These are phyloP conservation scores for Tetrapyrgos nigripes DNA, from an alignment of 1,284 basidiomycete species.

Conservation along the genomic window DNA sequence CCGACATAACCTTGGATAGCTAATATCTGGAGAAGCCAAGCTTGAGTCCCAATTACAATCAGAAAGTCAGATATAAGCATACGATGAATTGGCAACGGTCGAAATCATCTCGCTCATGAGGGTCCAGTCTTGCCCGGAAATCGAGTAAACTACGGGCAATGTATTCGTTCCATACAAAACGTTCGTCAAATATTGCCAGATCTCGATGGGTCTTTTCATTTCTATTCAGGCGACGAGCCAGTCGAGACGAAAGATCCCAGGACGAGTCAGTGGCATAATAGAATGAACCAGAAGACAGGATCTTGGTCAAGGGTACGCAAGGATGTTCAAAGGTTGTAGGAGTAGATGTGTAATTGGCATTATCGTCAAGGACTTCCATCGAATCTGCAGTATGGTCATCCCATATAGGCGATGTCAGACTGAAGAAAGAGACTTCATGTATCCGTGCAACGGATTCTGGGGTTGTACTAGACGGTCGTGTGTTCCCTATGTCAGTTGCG, in stretches of 20 bases:
- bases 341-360: constrained; percentile 55
- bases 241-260: constrained; percentile 90
- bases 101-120: constrained; percentile 69
- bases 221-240: constrained; percentile 70
- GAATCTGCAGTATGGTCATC: constrained; percentile 66
- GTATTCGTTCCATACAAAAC: constrained; percentile 90
- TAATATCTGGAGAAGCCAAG: constrained; percentile 69
- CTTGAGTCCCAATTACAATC: background rate
- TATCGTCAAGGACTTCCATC: constrained; percentile 60
- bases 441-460: constrained; percentile 75
- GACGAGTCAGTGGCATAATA: constrained; percentile 86
- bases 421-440: constrained; percentile 81
- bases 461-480: constrained; percentile 62
- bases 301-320: constrained; percentile 89
- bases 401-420: constrained; percentile 73
- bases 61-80: constrained; percentile 39
- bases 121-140: constrained; percentile 79
- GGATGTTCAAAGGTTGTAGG: constrained; percentile 83
- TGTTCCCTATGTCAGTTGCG: constrained; percentile 81
- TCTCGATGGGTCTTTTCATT: constrained; percentile 57
- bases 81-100: constrained; percentile 86
- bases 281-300: constrained; percentile 91
- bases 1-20: constrained; percentile 95
- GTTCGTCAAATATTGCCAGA: constrained; percentile 73
- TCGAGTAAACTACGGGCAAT: constrained; percentile 82